Evolutionary conservation across 2,329 filamentous ascomycete species (phyloP), one percentile per base, ranked within the genome.

Genomic region (Neofusicoccum cordaticola): DNA sequence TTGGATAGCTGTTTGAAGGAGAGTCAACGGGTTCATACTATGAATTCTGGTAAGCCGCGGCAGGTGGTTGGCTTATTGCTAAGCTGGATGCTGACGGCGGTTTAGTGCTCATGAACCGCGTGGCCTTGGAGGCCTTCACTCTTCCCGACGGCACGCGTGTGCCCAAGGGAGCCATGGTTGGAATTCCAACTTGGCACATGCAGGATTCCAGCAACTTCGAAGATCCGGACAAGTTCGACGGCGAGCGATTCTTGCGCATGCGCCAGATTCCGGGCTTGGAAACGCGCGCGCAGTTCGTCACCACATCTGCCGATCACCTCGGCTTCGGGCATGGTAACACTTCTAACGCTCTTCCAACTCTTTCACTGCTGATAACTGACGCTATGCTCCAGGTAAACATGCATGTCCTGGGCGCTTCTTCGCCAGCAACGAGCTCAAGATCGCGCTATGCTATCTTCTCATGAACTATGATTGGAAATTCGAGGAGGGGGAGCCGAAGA

Each of bases 1-100:
- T 65, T 77, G 51, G 74, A 77, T 53, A 74, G 72, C 66, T 68
- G 73, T 53, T 68, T 77, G 64, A 75, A 75, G 66, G 75, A 77
- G 64, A 69, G 68, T 1, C 73, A 75, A 64, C 64, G 75, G 45
- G 15, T 58, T 22, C 53, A 58, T 8, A 58, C 27, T 11, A 41
- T 58, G 1, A 41, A 22, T 35, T 39, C 53, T 17, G 39, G 53
- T 58, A 17, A 58, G 53, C n/a, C 8, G 4, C 2, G 17, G 5
- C 17, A 4, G 22, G 22, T 15, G 9, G 12, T 8, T 42, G 19
- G 12, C 15, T 52, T 15, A 11, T 42, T 17, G 9, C 2, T 31
- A 3, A 1, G 39, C 1, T 44, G 9, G 6, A 13, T 17, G 19
- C 51, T 56, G 12, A 56, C 53, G 19, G 13, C 2, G 4, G 15